Percentiles rank a stretch among this genome's conserved stretches.
Evolutionary conservation across 2,329 filamentous ascomycete genomes (phyloP).

Genomic region (Aspergillus sp.): DNA sequence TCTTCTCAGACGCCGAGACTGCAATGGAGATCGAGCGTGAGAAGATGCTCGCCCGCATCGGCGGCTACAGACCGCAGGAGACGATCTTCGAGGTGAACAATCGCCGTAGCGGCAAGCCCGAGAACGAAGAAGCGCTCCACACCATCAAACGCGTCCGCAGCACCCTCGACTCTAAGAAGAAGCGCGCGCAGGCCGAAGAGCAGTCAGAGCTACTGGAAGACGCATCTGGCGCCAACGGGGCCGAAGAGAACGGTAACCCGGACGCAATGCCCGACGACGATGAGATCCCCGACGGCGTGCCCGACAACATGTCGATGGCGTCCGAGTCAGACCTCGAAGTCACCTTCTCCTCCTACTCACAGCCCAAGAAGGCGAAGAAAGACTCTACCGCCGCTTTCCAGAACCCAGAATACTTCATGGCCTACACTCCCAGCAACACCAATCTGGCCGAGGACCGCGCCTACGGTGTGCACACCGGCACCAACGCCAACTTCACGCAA

Average conservation of each 20-base stretch:
- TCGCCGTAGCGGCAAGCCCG: constrained; percentile 67
- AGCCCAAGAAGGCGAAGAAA: constrained; percentile 53
- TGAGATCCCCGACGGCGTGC: constrained; percentile 33
- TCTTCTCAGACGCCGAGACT: constrained; percentile 70
- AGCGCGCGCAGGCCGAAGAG: constrained; percentile 31
- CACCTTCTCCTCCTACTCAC: constrained; percentile 63
- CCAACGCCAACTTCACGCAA: constrained; percentile 74
- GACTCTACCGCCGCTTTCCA: constrained; percentile 62
- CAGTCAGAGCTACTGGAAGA: constrained; percentile 24
- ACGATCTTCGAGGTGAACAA: constrained; percentile 96
- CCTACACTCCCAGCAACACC: constrained; percentile 78
- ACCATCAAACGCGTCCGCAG: constrained; percentile 46
- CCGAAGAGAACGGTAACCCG: constrained; percentile 31
- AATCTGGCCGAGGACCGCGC: constrained; percentile 86
- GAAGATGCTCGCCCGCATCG: constrained; percentile 84
- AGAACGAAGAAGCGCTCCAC: constrained; percentile 65
- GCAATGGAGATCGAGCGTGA: constrained; percentile 70
- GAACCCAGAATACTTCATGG: constrained; percentile 93
- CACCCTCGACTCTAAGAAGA: constrained; percentile 43
- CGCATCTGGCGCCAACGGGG: constrained; percentile 18
- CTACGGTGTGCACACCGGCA: constrained; percentile 87
- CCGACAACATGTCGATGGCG: constrained; percentile 59
- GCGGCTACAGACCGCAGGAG: constrained; percentile 83
- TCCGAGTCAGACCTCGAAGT: constrained; percentile 65
- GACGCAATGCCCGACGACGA: constrained; percentile 41